phyloP scores from a whole-genome alignment of 78 protist species.

The Dictyostelium citrinum region DNA sequence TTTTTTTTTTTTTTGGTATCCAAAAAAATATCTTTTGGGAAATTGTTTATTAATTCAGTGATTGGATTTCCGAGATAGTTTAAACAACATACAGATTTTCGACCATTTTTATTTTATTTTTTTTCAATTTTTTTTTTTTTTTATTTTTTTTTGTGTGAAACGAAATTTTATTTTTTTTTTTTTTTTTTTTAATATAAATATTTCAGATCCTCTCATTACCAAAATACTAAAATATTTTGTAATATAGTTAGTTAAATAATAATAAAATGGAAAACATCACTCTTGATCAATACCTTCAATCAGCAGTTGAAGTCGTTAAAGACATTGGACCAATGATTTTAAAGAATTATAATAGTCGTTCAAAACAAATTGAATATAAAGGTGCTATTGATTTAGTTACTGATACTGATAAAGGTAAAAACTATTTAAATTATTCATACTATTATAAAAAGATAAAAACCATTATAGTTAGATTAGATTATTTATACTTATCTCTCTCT shows the following conservation, averaged over 20 bases:
- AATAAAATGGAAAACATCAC: neutral
- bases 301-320: constrained; percentile 59
- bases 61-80: neutral
- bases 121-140: neutral
- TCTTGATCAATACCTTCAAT: constrained; percentile 28
- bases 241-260: neutral
- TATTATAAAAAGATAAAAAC: too few relatives aligned
- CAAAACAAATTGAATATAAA: constrained; percentile 70
- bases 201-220: neutral
- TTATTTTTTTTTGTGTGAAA: neutral
- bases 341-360: constrained; percentile 34
- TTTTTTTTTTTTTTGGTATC: neutral
- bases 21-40: neutral
- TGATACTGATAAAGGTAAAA: constrained; percentile 73
- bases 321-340: constrained; percentile 44
- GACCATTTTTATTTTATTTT: neutral
- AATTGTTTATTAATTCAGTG: neutral
- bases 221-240: too few relatives aligned
- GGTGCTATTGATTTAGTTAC: constrained; percentile 82
- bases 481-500: neutral
- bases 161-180: neutral
- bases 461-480: too few relatives aligned
- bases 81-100: neutral
- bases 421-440: too few relatives aligned
- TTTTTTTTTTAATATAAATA: neutral